A percentile compares a stretch with the other conserved stretches of the same genome.
phyloP scores from a whole-genome alignment of 139 green algal species.

The Nannochloris sp. region DNA sequence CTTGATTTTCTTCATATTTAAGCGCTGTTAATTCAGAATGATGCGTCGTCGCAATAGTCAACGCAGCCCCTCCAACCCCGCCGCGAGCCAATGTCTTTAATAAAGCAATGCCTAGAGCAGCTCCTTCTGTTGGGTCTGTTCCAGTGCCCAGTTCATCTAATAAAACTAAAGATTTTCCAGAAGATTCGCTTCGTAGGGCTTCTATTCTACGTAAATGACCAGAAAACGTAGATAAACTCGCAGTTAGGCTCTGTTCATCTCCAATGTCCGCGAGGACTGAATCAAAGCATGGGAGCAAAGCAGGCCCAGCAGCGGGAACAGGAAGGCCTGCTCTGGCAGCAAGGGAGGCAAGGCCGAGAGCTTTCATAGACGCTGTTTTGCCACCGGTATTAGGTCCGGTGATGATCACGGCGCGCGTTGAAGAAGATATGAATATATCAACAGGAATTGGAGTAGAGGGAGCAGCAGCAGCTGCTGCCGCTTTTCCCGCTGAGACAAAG shows the following conservation, averaged over 20 bases:
- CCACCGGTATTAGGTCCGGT: slow-evolving; percentile 53
- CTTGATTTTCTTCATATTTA: slow-evolving; percentile 68
- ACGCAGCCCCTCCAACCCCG: slow-evolving; percentile 45
- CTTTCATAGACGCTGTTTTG: slow-evolving; percentile 91
- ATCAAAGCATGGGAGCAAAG: slow-evolving; percentile 57
- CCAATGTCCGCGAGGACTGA: slow-evolving; percentile 85
- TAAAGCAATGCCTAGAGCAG: slow-evolving; percentile 80
- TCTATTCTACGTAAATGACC: slow-evolving; percentile 68
- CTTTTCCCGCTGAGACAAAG: background rate
- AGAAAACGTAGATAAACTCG: slow-evolving; percentile 91
- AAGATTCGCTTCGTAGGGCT: slow-evolving; percentile 53
- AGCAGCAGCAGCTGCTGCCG: background rate
- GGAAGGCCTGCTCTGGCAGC: slow-evolving; percentile 77
- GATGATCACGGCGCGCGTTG: slow-evolving; percentile 43
- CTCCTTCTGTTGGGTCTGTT: slow-evolving; percentile 89
- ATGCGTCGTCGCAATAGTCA: slow-evolving; percentile 80
- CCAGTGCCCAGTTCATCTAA: slow-evolving; percentile 93
- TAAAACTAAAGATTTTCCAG: slow-evolving; percentile 75
- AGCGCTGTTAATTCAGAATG: slow-evolving; percentile 41
- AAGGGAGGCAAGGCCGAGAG: slow-evolving; percentile 67
- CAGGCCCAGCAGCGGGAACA: slow-evolving; percentile 58
- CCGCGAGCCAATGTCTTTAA: slow-evolving; percentile 43
- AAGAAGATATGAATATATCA: slow-evolving; percentile 45
- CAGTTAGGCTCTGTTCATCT: slow-evolving; percentile 70
- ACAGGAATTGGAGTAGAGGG: slow-evolving; percentile 31